Percentiles rank a stretch among this genome's conserved stretches.
Conservation (phyloP, 2,329 filamentous ascomycete genomes). For the Talaromyces amestolkiae region DNA sequence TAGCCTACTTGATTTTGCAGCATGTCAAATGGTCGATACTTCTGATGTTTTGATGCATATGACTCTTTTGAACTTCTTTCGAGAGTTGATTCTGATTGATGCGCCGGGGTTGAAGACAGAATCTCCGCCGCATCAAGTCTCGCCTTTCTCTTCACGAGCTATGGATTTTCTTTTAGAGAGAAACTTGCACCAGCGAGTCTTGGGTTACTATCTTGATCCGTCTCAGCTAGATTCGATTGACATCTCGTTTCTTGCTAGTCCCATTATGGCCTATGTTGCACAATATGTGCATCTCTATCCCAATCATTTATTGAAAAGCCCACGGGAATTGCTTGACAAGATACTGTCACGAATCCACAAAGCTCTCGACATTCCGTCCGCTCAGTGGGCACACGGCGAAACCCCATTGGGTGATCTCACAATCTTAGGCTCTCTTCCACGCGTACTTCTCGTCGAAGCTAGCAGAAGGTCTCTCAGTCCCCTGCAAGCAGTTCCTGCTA, state of each 20-base stretch:
- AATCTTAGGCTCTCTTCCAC: constrained; percentile 58
- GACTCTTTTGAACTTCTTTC: constrained; percentile 58
- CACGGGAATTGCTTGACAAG: constrained; percentile 40
- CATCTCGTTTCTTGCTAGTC: constrained; percentile 53
- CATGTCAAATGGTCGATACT: constrained; percentile 56
- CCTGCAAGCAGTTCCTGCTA: constrained; percentile 52
- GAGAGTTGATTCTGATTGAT: constrained; percentile 50
- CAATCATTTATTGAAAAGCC: constrained; percentile 51
- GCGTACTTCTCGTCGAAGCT: constrained; percentile 51
- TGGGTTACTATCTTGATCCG: constrained; percentile 54
- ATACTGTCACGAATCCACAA: constrained; percentile 50
- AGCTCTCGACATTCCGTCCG: constrained; percentile 45
- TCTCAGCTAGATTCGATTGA: constrained; percentile 52
- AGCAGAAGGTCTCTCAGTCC: constrained; percentile 41
- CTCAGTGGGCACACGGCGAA: constrained; percentile 53
- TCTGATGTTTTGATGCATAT: constrained; percentile 61
- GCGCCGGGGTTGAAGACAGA: constrained; percentile 35
- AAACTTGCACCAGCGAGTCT: constrained; percentile 50
- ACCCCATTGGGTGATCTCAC: constrained; percentile 56
- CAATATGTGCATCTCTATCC: constrained; percentile 56
- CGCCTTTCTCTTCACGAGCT: constrained; percentile 40
- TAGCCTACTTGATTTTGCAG: constrained; percentile 55
- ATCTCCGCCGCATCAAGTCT: constrained; percentile 32
- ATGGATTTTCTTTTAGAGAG: constrained; percentile 54
- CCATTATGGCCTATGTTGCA: constrained; percentile 57